Evolutionary conservation across 495 filamentous ascomycete genomes (phyloP), one percentile per base, ranked within the genome.

Genomic region (Corynascus novoguineensis): DNA sequence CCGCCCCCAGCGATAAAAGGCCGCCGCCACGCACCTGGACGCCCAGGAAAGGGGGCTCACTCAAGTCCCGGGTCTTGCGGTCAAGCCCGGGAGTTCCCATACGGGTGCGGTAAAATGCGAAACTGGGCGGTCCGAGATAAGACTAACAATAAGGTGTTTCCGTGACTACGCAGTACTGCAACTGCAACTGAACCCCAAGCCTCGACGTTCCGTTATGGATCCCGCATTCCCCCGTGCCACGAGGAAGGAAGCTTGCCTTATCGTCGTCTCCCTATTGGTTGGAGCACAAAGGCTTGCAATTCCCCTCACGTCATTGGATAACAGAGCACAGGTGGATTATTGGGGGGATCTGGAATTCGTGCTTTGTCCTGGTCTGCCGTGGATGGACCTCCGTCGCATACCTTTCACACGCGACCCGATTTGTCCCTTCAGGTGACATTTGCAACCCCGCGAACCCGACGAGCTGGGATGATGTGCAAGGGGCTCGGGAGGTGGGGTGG

Each of bases 161-260:
- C n/a, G n/a, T n/a, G n/a, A n/a, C n/a, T n/a, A n/a, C n/a, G n/a
- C n/a, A n/a, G n/a, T n/a, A n/a, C n/a, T n/a, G n/a, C n/a, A n/a
- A n/a, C n/a, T n/a, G n/a, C n/a, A n/a, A n/a, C n/a, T n/a, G n/a
- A n/a, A n/a, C n/a, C n/a, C n/a, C n/a, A n/a, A n/a, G n/a, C n/a
- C n/a, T n/a, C n/a, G n/a, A n/a, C n/a, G n/a, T n/a, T n/a, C 11
- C 42, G 28, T 4, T 15, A 34, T 54, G 32, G 51, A n/a, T 45
- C 40, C 40, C n/a, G 53, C 53, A 47, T 28, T 28, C 22, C 28
- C 41, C 44, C 44, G 25, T 27, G 21, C 24, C 32, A 19, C 25
- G 46, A 32, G 54, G 46, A 37, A 9, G 41, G 6, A 5, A n/a
- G n/a, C n/a, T n/a, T 12, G 24, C 21, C 35, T 57, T 57, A 57